Base-by-base conservation (phyloP, 2,329 filamentous ascomycete species). In the Talaromyces sp. region DNA sequence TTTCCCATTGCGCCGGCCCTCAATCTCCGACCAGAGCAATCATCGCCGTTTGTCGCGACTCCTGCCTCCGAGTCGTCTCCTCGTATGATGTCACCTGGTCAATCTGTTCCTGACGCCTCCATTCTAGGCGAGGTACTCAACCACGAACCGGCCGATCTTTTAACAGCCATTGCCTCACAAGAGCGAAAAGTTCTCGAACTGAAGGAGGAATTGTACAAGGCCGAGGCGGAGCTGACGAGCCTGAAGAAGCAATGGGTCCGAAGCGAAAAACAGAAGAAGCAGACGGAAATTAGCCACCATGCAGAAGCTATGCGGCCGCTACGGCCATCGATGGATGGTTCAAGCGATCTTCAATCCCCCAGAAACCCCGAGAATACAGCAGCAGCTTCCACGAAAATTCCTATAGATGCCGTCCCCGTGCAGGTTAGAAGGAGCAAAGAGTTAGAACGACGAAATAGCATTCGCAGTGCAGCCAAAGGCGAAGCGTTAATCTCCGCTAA, bases 121-220 rank as follows among this genome's bases (percentile, higher is more conserved):
- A 66, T 72, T 60, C 68, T 72, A 13, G 71, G 74, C 52, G 54
- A 43, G 27, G 74, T 77, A 58, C 71, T 73, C 14, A 66, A 72
- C 19, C 77, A 81, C 43, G 87, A 89, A 67, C 81, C 86, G 60
- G 85, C 84, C 72, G 83, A 88, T 60, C 91, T 97, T 72, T 88
- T 99, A 69, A 93, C 92, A 67, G 90, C 93, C 65, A 90, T 99
- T 72, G 95, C 95, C 52, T 89, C 92, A 14, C 93, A 98, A 79
- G 95, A 99, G 80, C 86, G 95, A 65, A 88, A 88, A 69, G 94
- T 99, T 1, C 81, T 99, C 65, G 95, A 98, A 78, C 82, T 99
- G 61, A 90, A 89, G 66, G 95, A 99, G 76, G 94, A 98, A 77
- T 82, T 99, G n/a, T 81, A 83, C 27, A 89, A 88, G 66, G 94